phyloP scores from a whole-genome alignment of 2,329 filamentous ascomycete species.

The Biscogniauxia sp. region DNA sequence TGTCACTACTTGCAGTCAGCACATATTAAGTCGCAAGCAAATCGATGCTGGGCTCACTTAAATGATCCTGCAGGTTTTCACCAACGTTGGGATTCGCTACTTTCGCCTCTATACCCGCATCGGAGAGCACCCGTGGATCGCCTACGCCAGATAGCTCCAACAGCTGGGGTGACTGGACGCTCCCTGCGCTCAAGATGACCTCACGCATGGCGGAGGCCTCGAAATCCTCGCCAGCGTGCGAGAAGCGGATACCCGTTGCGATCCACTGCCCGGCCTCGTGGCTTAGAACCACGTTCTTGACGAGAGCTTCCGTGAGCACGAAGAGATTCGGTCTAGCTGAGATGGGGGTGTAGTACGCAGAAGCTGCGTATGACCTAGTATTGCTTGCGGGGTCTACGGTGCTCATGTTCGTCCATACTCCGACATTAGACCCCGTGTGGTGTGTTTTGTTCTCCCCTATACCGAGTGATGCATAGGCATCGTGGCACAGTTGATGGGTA shows the following conservation, averaged over 20 bases:
- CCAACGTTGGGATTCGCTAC: constrained; percentile 45
- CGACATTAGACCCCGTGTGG: constrained; percentile 39
- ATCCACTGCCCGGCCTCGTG: constrained; percentile 21
- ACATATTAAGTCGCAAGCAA: not conserved
- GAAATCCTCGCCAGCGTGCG: constrained; percentile 33
- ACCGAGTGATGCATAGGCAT: constrained; percentile 36
- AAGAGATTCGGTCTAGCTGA: constrained; percentile 41
- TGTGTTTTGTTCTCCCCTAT: constrained; percentile 36
- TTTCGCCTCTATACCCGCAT: constrained; percentile 41
- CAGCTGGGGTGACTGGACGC: constrained; percentile 54
- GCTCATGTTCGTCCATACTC: constrained; percentile 37
- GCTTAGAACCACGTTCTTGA: constrained; percentile 45
- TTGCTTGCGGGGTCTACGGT: constrained; percentile 33
- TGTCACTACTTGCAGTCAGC: constrained; percentile 8
- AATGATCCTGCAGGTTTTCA: constrained; percentile 49
- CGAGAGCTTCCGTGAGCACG: constrained; percentile 46
- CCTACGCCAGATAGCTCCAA: constrained; percentile 64
- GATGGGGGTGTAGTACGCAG: constrained; percentile 39
- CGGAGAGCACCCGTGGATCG: constrained; percentile 39
- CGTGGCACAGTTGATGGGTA: constrained; percentile 46
- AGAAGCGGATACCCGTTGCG: constrained; percentile 44
- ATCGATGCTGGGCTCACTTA: constrained; percentile 13
- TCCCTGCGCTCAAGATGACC: constrained; percentile 59
- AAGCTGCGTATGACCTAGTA: constrained; percentile 40
- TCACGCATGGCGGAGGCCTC: constrained; percentile 40